Evolutionary conservation across 805 yeast species (phyloP), one percentile per base, ranked within the genome.

Genomic region (Komagataella populi): DNA sequence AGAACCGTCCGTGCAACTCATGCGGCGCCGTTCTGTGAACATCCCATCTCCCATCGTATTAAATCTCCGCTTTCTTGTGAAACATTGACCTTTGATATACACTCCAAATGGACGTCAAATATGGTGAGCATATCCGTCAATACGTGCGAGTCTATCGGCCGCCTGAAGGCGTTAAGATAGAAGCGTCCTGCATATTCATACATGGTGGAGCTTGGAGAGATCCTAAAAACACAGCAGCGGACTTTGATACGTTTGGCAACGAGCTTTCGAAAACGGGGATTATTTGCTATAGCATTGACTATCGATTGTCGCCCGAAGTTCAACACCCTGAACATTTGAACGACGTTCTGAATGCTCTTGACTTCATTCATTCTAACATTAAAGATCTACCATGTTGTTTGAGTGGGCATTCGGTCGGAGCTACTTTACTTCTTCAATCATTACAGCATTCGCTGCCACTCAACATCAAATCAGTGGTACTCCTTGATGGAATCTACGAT

Each of bases 201-300:
- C 96, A 87, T 64, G 96, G 96, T 1, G 96, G 96, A 0, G 95
- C 89, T 0, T 87, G 96, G 96, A 71, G 87, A 54, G 95, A 84
- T 59, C 77, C 80, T 1, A 61, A 55, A 2, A 82, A 83, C 60
- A 82, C 89, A 0, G 73, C 67, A 23, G 64, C 72, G 45, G 91
- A 84, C 57, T 79, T 77, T 51, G 67, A 67, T 7, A 56, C 55
- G 10, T 53, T 80, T 47, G 55, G 64, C 20, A 44, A 50, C 6
- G 51, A 56, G 20, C 54, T 59, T 1, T 58, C 58, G 53, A 18
- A 57, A 56, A 10, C 49, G 55, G 8, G 60, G 53, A 46, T 60
- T 48, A 39, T 20, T 16, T 46, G 22, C 5, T 76, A 68, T 48
- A 68, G 80, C 3, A 54, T 79, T 2, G 87, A 85, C 58, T 87